These are phyloP conservation scores for Candida maltosa DNA, from an alignment of 805 yeast species.

Conservation along the genomic window DNA sequence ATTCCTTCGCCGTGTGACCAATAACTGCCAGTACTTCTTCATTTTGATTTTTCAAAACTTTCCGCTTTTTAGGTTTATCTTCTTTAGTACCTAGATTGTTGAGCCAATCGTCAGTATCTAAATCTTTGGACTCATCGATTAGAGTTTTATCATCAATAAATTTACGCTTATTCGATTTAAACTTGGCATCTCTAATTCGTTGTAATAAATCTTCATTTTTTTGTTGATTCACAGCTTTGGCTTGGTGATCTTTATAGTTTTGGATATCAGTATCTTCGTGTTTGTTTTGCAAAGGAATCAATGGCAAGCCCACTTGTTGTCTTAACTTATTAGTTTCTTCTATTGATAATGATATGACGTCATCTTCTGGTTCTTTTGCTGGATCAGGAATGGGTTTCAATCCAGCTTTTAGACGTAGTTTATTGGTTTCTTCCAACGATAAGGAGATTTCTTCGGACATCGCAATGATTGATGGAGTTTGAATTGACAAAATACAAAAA, in stretches of 20 bases:
- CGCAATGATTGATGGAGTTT: too few relatives aligned
- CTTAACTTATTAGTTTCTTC: constrained; percentile 45
- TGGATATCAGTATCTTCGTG: constrained; percentile 13
- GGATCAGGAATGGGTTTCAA: constrained; percentile 47
- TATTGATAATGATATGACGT: too few relatives aligned
- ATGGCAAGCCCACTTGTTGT: constrained; percentile 35
- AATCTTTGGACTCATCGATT: constrained; percentile 23
- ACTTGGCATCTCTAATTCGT: constrained; percentile 17
- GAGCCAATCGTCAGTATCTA: constrained; percentile 40
- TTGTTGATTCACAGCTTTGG: constrained; percentile 12
- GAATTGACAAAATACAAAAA: too few relatives aligned
- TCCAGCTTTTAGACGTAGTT: constrained; percentile 48
- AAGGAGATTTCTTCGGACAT: constrained; percentile 21
- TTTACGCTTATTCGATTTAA: constrained; percentile 17
- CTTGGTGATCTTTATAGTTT: constrained; percentile 13
- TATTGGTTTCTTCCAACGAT: constrained; percentile 55
- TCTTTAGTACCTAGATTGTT: constrained; percentile 23
- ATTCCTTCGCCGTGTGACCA: constrained; percentile 43
- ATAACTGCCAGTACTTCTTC: constrained; percentile 26
- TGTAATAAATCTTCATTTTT: constrained; percentile 12
- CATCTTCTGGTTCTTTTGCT: too few relatives aligned
- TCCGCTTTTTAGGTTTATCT: constrained; percentile 6
- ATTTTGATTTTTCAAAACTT: not conserved
- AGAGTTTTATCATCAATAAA: constrained; percentile 18
- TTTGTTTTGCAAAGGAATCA: constrained; percentile 19